Base-by-base conservation (phyloP, 1,284 basidiomycete genomes). In the Apiotrichum porosum region DNA sequence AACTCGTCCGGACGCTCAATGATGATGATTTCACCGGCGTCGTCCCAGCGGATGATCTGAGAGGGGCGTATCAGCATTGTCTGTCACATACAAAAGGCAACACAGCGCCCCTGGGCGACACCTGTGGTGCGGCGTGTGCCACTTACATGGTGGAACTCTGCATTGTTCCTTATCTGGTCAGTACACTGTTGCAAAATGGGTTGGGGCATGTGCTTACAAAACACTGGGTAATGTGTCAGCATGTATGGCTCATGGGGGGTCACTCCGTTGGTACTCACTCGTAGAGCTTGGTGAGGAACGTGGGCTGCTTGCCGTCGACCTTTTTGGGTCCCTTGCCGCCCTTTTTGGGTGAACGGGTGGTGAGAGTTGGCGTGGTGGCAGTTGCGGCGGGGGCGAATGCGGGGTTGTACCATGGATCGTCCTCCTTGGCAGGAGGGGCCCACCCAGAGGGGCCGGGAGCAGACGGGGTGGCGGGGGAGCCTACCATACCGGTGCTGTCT, bases 281-380 rank as follows among this genome's bases (percentile, higher is more conserved):
- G 79, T 91, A 92, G 41, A 92, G 81, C 79, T 91, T 92, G 69
- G 88, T 91, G 65, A 92, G 78, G 69, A 92, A 92, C 10, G 88
- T 91, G 0, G 87, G 85, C 76, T 90, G 87, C 83, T 77, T 74
- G 40, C 65, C 63, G 35, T 74, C 72, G 10, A 58, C 60, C 57
- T 71, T 72, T 49, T 63, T 66, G 23, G 60, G 36, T 9, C 21
- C 39, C 44, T 51, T 52, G 19, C 44, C 32, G 18, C 26, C 12
- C 26, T 38, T 31, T 41, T 49, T 44, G 42, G 40, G 26, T 26
- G 42, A 28, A 42, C 12, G 9, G 37, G 13, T 14, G 42, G 21
- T 0, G 40, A 21, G 24, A 9, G 42, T 26, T 15, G 18, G 46
- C 8, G 26, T 28, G 8, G 26, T 28, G 8, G 8, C 8, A 6